Base-by-base conservation (phyloP, 768 basidiomycete genomes). In the Dioszegia crocea region DNA sequence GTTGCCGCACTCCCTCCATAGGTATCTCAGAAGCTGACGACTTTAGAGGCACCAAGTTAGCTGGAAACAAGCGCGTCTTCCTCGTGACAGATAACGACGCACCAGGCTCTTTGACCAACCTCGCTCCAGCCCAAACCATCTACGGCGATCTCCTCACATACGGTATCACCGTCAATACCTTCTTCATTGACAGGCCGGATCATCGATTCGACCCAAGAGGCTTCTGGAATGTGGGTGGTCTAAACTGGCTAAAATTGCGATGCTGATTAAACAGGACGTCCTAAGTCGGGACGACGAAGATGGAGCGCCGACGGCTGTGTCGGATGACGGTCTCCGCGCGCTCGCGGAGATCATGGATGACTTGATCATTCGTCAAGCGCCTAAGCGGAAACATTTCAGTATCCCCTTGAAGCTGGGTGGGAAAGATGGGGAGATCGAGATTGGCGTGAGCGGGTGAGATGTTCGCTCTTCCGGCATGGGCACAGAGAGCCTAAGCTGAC, bases 61-160 rank as follows among this genome's bases (percentile, higher is more conserved):
- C 86, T 0, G 89, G 91, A 2, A 85, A 87, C n/a, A 93, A 94
- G 72, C 86, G 92, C 4, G 83, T 98, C 0, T 97, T 97, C 74
- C 79, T 94, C 38, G 88, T 99, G 41, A 98, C 96, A 0, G 88
- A 98, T 71, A 85, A 88, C 64, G 91, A 92, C 66, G 77, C 88
- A 64, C 91, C 91, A 12, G 70, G 72, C 27, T 57, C 52, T 26
- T 26, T 33, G 4, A 51, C 56, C 26, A 65, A 61, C 38, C 33
- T 61, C 31, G 66, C 59, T 30, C 72, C 74, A 2, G 74, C 74
- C 1, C 61, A 68, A 40, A 75, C 72, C 4, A 60, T 68, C 0
- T 76, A 67, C 56, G 57, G 64, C 11, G 72, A 74, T 57, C 57
- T 74, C 4, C 21, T 56, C 4, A 65, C 62, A 1, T 71, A 67